Percentiles rank a stretch among this genome's conserved stretches.
Evolutionary conservation across 768 basidiomycete genomes (phyloP).

Genomic region (Dictyophora rubrovolvata): DNA sequence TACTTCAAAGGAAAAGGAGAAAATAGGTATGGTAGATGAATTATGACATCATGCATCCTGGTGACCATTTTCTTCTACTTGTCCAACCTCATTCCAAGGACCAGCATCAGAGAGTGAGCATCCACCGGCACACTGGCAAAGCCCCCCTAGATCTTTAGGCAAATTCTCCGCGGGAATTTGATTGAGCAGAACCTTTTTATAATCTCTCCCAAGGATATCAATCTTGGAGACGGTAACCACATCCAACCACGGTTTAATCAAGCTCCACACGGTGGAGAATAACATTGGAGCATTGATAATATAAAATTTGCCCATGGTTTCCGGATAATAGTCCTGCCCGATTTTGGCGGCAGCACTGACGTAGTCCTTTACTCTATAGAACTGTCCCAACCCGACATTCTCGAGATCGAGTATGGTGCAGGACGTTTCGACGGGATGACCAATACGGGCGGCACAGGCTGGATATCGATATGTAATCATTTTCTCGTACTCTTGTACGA

Average conservation of each 20-base stretch:
- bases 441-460: constrained; percentile 57
- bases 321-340: constrained; percentile 87
- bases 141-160: constrained; percentile 78
- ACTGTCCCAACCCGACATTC: constrained; percentile 53
- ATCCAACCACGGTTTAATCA: constrained; percentile 92
- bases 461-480: constrained; percentile 74
- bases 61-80: not conserved
- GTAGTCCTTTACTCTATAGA: constrained; percentile 90
- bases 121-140: constrained; percentile 64
- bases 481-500: constrained; percentile 90
- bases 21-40: not conserved
- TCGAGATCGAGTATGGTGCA: constrained; percentile 96
- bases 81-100: constrained; percentile 61
- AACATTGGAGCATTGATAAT: constrained; percentile 96
- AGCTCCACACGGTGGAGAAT: constrained; percentile 78
- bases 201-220: constrained; percentile 68
- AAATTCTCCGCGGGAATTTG: constrained; percentile 82
- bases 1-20: not conserved
- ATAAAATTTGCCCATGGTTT: constrained; percentile 97
- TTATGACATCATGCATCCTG: not conserved
- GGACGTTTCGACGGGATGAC: constrained; percentile 89
- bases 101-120: constrained; percentile 87
- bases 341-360: constrained; percentile 64
- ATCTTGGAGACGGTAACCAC: constrained; percentile 94
- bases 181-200: constrained; percentile 63